These are phyloP conservation scores for Debaryomyces robertsiae DNA, from an alignment of 1,139 yeast genomes.

Conservation along the genomic window DNA sequence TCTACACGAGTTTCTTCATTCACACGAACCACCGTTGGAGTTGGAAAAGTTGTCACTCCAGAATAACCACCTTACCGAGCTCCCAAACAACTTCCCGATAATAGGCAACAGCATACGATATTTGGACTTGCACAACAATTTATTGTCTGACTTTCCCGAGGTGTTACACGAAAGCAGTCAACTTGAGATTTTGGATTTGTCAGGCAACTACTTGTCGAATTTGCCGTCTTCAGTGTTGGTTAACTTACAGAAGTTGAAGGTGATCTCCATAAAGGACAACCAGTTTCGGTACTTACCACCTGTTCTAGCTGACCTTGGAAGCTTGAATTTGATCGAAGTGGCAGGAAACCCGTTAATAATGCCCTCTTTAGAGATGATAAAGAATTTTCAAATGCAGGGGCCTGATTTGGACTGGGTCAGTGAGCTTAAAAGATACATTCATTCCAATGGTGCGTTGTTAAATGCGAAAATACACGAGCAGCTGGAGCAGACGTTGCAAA, in stretches of 20 bases:
- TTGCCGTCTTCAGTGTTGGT: constrained; percentile 45
- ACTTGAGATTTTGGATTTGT: constrained; percentile 70
- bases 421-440: constrained; percentile 48
- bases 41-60: constrained; percentile 59
- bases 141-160: constrained; percentile 54
- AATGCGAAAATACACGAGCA: constrained; percentile 26
- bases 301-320: constrained; percentile 52
- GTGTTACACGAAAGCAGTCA: constrained; percentile 42
- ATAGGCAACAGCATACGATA: constrained; percentile 54
- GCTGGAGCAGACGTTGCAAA: constrained; percentile 14
- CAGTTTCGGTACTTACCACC: constrained; percentile 60
- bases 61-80: constrained; percentile 46
- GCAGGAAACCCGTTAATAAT: constrained; percentile 65
- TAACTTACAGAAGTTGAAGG: constrained; percentile 49
- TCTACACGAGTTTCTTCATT: constrained; percentile 27
- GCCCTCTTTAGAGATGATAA: constrained; percentile 48
- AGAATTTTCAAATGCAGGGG: constrained; percentile 37
- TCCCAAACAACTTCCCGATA: constrained; percentile 52
- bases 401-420: constrained; percentile 58
- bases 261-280: constrained; percentile 67
- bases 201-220: constrained; percentile 52
- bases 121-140: constrained; percentile 67
- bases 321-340: constrained; percentile 64
- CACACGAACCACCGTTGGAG: constrained; percentile 35
- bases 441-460: constrained; percentile 30